phyloP scores from a whole-genome alignment of 1,139 yeast genomes.

The Hyphopichia pseudoburtonii region DNA sequence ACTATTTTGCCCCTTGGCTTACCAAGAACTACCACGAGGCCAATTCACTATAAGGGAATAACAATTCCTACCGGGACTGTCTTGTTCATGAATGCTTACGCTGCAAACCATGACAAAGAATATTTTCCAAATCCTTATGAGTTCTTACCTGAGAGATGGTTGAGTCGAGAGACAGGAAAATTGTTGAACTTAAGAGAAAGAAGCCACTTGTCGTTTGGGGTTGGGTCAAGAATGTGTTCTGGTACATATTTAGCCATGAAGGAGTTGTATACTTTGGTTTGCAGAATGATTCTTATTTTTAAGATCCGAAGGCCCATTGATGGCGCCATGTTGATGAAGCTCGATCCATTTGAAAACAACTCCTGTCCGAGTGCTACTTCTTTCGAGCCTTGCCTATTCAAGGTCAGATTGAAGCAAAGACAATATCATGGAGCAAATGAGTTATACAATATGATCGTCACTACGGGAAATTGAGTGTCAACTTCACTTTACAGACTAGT shows the following conservation, averaged over 20 bases:
- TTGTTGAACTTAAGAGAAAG: constrained; percentile 22
- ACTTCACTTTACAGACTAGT: too few species aligned
- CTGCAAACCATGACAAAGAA: constrained; percentile 64
- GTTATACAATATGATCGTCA: constrained; percentile 16
- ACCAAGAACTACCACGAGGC: constrained; percentile 60
- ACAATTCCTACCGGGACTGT: constrained; percentile 56
- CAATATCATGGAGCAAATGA: constrained; percentile 18
- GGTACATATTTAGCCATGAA: constrained; percentile 63
- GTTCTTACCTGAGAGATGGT: constrained; percentile 62
- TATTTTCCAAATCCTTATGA: constrained; percentile 48
- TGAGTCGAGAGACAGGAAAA: constrained; percentile 26
- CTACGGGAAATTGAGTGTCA: too few species aligned
- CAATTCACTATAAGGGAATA: constrained; percentile 36
- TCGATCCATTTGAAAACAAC: constrained; percentile 52
- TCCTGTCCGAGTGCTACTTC: constrained; percentile 54
- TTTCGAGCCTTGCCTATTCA: constrained; percentile 54
- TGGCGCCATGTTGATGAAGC: constrained; percentile 30
- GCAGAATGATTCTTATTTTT: constrained; percentile 34
- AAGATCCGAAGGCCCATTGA: constrained; percentile 42
- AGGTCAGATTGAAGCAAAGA: constrained; percentile 30
- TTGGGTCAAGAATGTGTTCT: constrained; percentile 69
- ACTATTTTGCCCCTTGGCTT: constrained; percentile 68
- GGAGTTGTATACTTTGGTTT: constrained; percentile 51
- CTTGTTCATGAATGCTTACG: constrained; percentile 65
- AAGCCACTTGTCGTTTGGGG: constrained; percentile 64